Percentiles rank a stretch among this genome's conserved stretches.
phyloP scores from a whole-genome alignment of 2,329 filamentous ascomycete genomes.

The Plenodomus biglobosus region DNA sequence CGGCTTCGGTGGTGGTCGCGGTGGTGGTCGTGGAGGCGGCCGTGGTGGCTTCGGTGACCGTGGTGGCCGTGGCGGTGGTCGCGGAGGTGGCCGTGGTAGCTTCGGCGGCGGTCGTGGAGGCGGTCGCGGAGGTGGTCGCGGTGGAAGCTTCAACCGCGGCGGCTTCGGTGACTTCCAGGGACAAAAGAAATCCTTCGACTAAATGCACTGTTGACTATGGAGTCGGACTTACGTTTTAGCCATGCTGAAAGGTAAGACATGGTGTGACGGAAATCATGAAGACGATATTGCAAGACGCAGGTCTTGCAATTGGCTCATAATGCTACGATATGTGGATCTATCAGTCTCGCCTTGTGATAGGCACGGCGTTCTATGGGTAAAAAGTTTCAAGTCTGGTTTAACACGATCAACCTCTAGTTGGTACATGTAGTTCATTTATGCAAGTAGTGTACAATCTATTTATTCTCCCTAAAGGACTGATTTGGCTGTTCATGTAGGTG shows the following conservation, averaged over 20 bases:
- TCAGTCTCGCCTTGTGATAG: background rate
- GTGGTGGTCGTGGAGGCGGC: slow-evolving; percentile 53
- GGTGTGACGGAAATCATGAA: slow-evolving; percentile 19
- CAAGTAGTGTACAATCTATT: slow-evolving; percentile 17
- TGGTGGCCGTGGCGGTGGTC: slow-evolving; percentile 49
- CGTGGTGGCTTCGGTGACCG: slow-evolving; percentile 47
- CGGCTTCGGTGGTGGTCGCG: slow-evolving; percentile 55
- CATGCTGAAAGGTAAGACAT: slow-evolving; percentile 30
- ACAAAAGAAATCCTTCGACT: slow-evolving; percentile 72
- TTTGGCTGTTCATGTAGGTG: background rate
- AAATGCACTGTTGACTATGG: slow-evolving; percentile 14
- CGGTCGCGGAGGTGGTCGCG: slow-evolving; percentile 51
- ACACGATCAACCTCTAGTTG: slow-evolving; percentile 5
- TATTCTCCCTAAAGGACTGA: background rate
- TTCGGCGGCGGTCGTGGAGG: slow-evolving; percentile 55
- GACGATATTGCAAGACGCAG: slow-evolving; percentile 12
- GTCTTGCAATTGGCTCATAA: slow-evolving; percentile 11
- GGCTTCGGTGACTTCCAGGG: slow-evolving; percentile 71
- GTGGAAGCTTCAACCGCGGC: slow-evolving; percentile 53
- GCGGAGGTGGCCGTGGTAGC: slow-evolving; percentile 54
- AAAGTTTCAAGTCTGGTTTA: slow-evolving; percentile 14
- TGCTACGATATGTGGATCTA: slow-evolving; percentile 13
- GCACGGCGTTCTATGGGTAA: slow-evolving; percentile 17
- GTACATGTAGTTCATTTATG: slow-evolving; percentile 9
- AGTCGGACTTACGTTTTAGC: slow-evolving; percentile 22